These are phyloP conservation scores for Pichia sp. DNA, from an alignment of 1,139 yeast genomes.

Conservation along the genomic window DNA sequence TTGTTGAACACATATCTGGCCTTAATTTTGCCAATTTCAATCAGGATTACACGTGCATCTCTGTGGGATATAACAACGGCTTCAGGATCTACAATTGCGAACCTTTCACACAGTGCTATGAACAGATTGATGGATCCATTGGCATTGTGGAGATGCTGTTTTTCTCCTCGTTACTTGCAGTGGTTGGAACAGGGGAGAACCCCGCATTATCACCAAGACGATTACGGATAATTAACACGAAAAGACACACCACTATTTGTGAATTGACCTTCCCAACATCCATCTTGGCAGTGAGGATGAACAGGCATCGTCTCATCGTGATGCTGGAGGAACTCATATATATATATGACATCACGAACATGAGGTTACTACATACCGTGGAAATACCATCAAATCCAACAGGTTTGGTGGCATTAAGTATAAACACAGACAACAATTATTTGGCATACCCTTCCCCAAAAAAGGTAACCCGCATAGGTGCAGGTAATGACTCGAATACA, in stretches of 20 bases:
- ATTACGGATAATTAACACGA: slow-evolving; percentile 58
- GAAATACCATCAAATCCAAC: slow-evolving; percentile 37
- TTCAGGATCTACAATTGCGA: slow-evolving; percentile 55
- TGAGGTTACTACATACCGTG: slow-evolving; percentile 57
- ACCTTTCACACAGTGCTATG: slow-evolving; percentile 54
- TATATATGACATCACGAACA: slow-evolving; percentile 67
- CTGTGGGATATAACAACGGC: slow-evolving; percentile 48
- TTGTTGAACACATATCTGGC: slow-evolving; percentile 11
- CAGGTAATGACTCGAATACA: too few species aligned
- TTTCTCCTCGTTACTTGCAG: slow-evolving; percentile 61
- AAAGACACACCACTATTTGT: slow-evolving; percentile 61
- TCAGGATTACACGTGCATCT: slow-evolving; percentile 57
- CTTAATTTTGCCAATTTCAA: slow-evolving; percentile 53
- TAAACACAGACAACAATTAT: slow-evolving; percentile 54
- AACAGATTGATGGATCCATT: slow-evolving; percentile 27
- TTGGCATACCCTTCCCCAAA: slow-evolving; percentile 87
- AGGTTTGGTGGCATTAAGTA: slow-evolving; percentile 50
- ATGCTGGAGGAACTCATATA: slow-evolving; percentile 60
- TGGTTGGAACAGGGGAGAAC: slow-evolving; percentile 44
- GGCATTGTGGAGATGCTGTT: slow-evolving; percentile 57
- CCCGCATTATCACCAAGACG: slow-evolving; percentile 36
- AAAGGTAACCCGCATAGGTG: slow-evolving; percentile 31
- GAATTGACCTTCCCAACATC: slow-evolving; percentile 62
- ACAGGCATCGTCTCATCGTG: slow-evolving; percentile 58
- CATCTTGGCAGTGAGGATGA: slow-evolving; percentile 55